phyloP scores from a whole-genome alignment of 23 red algal genomes.

The Chondrus crispus region DNA sequence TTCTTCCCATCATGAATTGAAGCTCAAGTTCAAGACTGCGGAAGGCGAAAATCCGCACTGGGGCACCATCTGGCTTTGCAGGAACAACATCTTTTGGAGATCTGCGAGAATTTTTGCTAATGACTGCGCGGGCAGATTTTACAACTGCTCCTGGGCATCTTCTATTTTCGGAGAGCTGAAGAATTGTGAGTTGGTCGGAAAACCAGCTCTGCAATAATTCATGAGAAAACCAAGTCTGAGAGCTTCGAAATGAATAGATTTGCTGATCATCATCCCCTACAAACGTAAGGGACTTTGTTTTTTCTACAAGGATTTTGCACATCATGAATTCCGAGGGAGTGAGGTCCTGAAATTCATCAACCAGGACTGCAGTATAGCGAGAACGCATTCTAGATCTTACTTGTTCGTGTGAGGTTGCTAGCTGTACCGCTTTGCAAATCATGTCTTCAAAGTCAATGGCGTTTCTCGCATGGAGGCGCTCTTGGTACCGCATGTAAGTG shows the following conservation, averaged over 20 bases:
- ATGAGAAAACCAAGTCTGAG: conserved; percentile 19
- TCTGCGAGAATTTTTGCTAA: background rate
- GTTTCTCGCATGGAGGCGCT: background rate
- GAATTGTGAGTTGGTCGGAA: background rate
- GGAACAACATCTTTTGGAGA: background rate
- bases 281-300: background rate
- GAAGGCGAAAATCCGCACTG: background rate
- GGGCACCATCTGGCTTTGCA: background rate
- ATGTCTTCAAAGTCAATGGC: conserved; percentile 6
- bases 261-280: conserved; percentile 44
- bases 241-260: conserved; percentile 34
- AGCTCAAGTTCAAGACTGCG: background rate
- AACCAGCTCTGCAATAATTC: background rate
- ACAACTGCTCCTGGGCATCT: background rate
- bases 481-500: background rate
- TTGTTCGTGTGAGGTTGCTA: background rate
- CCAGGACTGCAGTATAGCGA: conserved; percentile 16
- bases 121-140: background rate
- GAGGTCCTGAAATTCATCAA: conserved; percentile 48
- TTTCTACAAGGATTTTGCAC: conserved; percentile 2
- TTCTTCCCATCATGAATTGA: background rate
- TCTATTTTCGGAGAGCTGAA: background rate
- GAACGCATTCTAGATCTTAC: background rate
- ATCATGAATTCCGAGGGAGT: background rate
- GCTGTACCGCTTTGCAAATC: background rate